Percentiles rank a stretch among this genome's conserved stretches.
Conservation (phyloP, 371 early-diverging fungal species). For the Lichtheimia ornata region DNA sequence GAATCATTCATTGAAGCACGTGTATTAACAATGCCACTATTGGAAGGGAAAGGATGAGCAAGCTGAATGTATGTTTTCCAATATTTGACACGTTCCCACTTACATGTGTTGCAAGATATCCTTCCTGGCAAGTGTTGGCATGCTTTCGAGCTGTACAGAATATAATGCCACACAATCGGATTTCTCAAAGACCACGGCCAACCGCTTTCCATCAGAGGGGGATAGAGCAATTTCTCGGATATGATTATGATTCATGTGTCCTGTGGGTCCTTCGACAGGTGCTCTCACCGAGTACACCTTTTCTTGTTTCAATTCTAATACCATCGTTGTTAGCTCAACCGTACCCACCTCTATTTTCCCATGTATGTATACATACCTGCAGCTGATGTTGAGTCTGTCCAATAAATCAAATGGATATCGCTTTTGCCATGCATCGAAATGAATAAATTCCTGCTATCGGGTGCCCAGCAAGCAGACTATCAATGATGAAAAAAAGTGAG, state of each 20-base stretch:
- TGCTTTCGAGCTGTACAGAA: conserved; percentile 16
- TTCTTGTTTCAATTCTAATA: conserved; percentile 7
- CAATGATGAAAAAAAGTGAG: background rate
- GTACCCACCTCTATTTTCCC: background rate
- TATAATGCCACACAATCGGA: conserved; percentile 27
- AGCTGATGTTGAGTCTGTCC: conserved; percentile 9
- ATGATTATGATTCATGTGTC: background rate
- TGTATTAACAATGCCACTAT: background rate
- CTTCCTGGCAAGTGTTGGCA: conserved; percentile 13
- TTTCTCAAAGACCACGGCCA: conserved; percentile 34
- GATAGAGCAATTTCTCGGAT: conserved; percentile 42
- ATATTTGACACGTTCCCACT: background rate
- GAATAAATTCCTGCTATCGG: conserved; percentile 36
- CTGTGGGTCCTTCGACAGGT: background rate
- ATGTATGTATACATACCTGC: conserved; percentile 6
- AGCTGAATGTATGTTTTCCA: background rate
- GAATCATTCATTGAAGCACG: background rate
- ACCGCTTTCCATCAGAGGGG: conserved; percentile 27
- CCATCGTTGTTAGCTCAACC: background rate
- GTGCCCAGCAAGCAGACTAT: conserved; percentile 49
- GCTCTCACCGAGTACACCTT: conserved; percentile 7
- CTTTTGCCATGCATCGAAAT: conserved; percentile 41
- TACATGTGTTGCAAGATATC: background rate
- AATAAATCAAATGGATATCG: conserved; percentile 30
- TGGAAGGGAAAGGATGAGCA: background rate